These are phyloP conservation scores for Saccharum hybrid DNA, from an alignment of 202 grass and related monocot species.

Conservation along the genomic window DNA sequence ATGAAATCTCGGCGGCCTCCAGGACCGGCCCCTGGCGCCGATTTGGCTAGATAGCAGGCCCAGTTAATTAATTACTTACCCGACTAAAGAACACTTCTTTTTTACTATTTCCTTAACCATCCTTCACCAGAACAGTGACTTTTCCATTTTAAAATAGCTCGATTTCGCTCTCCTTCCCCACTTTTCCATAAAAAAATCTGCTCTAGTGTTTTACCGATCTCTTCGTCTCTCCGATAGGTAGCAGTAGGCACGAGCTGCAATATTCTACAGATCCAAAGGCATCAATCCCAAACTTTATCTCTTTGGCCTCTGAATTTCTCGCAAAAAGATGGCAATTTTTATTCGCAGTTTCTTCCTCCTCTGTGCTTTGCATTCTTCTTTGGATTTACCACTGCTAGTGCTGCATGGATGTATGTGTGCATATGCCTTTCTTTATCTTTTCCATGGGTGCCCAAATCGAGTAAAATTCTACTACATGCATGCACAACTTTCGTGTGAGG, in stretches of 20 bases:
- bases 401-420: slow-evolving; percentile 51
- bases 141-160: slow-evolving; percentile 57
- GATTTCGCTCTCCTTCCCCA: slow-evolving; percentile 57
- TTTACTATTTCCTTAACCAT: slow-evolving; percentile 56
- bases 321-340: slow-evolving; percentile 39
- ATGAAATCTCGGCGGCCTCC: slow-evolving; percentile 63
- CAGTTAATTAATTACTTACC: slow-evolving; percentile 44
- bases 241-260: not conserved
- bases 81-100: slow-evolving; percentile 56
- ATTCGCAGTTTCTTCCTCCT: not conserved
- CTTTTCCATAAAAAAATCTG: slow-evolving; percentile 18
- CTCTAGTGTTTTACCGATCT: slow-evolving; percentile 24
- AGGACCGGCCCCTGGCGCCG: slow-evolving; percentile 10
- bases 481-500: slow-evolving; percentile 58
- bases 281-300: slow-evolving; percentile 74
- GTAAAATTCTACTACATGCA: slow-evolving; percentile 60
- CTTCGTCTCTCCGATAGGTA: slow-evolving; percentile 42
- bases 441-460: slow-evolving; percentile 53
- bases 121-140: slow-evolving; percentile 54
- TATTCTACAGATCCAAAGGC: slow-evolving; percentile 62
- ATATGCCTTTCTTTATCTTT: slow-evolving; percentile 46
- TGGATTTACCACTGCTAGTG: slow-evolving; percentile 53
- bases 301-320: slow-evolving; percentile 51
- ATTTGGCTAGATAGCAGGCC: slow-evolving; percentile 28
- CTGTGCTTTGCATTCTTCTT: slow-evolving; percentile 45